A percentile compares a stretch with the other conserved stretches of the same genome.
phyloP scores from a whole-genome alignment of 2,329 filamentous ascomycete species.

The Aureobasidium pullulans region DNA sequence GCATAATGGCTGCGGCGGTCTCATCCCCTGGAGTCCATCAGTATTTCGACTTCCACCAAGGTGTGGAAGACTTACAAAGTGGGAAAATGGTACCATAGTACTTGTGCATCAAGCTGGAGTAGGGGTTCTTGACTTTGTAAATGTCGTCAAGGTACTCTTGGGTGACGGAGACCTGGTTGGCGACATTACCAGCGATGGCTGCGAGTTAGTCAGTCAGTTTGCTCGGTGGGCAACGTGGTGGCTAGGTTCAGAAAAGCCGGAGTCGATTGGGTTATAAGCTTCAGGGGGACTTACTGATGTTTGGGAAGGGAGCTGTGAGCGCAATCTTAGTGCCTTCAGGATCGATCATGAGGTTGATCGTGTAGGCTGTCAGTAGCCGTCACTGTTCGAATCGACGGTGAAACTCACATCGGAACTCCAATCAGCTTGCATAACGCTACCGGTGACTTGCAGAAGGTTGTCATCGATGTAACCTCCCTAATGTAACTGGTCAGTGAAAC shows the following conservation, averaged over 20 bases:
- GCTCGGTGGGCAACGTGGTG: background rate
- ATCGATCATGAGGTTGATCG: slow-evolving; percentile 47
- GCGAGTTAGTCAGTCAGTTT: background rate
- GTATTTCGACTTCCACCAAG: background rate
- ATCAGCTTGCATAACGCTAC: slow-evolving; percentile 16
- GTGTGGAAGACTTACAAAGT: slow-evolving; percentile 23
- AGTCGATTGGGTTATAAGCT: background rate
- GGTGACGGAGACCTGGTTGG: slow-evolving; percentile 40
- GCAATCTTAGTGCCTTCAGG: slow-evolving; percentile 45
- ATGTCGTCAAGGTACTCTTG: slow-evolving; percentile 35
- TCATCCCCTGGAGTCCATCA: slow-evolving; percentile 31
- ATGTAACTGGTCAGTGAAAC: background rate
- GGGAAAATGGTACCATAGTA: slow-evolving; percentile 35
- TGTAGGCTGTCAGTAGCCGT: slow-evolving; percentile 20
- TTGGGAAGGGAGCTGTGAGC: slow-evolving; percentile 40
- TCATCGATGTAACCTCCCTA: slow-evolving; percentile 42
- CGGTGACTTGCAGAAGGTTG: slow-evolving; percentile 25
- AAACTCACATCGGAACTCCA: slow-evolving; percentile 14
- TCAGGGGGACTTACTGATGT: slow-evolving; percentile 23
- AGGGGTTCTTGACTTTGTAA: slow-evolving; percentile 31
- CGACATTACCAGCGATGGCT: slow-evolving; percentile 39
- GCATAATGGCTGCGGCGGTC: slow-evolving; percentile 36
- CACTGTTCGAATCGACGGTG: slow-evolving; percentile 16
- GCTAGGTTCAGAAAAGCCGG: too few relatives aligned
- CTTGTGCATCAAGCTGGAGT: slow-evolving; percentile 32